Base-by-base conservation (phyloP, 352 stramenopile species). In the Phytophthora colocasiae region DNA sequence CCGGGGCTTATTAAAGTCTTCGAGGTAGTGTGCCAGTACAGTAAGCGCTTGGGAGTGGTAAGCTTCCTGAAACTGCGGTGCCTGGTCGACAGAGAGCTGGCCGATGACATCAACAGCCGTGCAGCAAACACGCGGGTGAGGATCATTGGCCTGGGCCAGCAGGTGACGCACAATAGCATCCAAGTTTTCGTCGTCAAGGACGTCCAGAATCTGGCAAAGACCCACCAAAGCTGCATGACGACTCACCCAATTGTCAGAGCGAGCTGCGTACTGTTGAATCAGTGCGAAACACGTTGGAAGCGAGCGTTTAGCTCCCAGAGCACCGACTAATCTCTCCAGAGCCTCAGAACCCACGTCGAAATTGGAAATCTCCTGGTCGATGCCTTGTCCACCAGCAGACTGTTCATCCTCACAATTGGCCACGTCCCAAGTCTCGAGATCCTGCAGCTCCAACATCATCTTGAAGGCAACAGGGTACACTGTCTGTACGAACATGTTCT, bases 291-390 rank as follows among this genome's bases (percentile, higher is more conserved):
- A 94, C 32, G 75, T 90, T 2, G 87, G 79, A 2, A 96, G 72
- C 48, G 85, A 91, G 44, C 87, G 87, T 29, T 87, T 87, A 8
- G 85, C 72, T 3, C 85, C 85, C 14, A 96, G 71, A 1, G 85
- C 84, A 0, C 66, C 73, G 0, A 91, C 85, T 19, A 96, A 66
- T 8, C 87, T 72, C 60, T 96, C 83, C 24, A 96, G 68, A 1
- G 87, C 87, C 19, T 96, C 87, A 5, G 85, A 90, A 12, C 87
- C 87, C 6, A 96, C 87, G 70, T 96, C 85, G 76, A 96, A 92
- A 63, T 96, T 94, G 41, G 84, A 93, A 55, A 94, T 93, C 47
- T 94, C 85, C 36, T 92, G 72, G 26, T 78, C 74, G 3, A 85
- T 77, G 4, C 78, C 65, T 26, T 71, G 59, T 19, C 74, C 66